Base-by-base conservation (phyloP, 441 rosid species). In the Sinapis alba region DNA sequence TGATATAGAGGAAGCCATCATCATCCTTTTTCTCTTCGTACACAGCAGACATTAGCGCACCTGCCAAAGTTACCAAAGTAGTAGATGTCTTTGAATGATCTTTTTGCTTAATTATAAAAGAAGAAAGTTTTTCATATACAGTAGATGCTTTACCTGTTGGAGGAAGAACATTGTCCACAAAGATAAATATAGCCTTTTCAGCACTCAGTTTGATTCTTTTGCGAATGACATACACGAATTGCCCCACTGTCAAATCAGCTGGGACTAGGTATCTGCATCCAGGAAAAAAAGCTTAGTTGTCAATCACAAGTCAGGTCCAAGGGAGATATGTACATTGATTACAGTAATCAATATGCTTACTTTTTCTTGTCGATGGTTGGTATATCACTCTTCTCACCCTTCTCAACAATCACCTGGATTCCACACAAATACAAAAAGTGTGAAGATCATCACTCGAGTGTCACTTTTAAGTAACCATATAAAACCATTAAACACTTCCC, bases 21-120 rank as follows among this genome's bases (percentile, higher is more conserved):
- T 84, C 90, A 58, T 87, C 90, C 71, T 87, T 87, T 68, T 85
- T 84, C 78, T 85, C 90, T 77, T 87, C 90, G 24, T 87, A 87
- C 43, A 84, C 85, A 21, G 89, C 76, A 19, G 87, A 85, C 89
- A 87, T 87, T 47, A 85, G 73, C 11, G 90, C 88, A 78, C 87
- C 90, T 85, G 76, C 53, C 59, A 36, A 71, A 16, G 47, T 56
- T 38, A 63, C 10, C 58, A 78, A 9, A 50, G 27, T 24, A 34
- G 56, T 50, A 47, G 21, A 16, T 0, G 12, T 18, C 23, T 15
- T 4, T 7, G 54, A 16, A 16, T 64, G 70, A 9, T 73, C 63
- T 7, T 12, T n/a, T 13, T 28, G 13, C 54, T 38, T 11, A 1
- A 16, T 56, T 8, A 3, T 1, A 12, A 7, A 56, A 6, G 54